These are phyloP conservation scores for Prunus yedoensis DNA, from an alignment of 331 rosid species.

Conservation along the genomic window DNA sequence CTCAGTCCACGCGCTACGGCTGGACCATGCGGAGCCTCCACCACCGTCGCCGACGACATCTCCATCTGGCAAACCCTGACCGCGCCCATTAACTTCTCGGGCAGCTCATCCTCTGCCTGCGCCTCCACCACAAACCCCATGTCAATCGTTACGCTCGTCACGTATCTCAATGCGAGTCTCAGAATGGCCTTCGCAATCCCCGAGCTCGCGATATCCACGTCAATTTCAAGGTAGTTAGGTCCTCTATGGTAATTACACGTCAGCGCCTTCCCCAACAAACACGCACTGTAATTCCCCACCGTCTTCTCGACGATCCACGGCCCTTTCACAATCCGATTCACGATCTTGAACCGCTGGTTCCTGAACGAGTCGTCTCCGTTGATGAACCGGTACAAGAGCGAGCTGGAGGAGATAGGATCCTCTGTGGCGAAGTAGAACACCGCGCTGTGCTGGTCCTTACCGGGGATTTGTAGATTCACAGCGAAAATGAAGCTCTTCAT, in stretches of 20 bases:
- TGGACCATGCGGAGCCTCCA: constrained; percentile 41
- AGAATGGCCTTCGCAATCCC: constrained; percentile 80
- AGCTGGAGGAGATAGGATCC: constrained; percentile 62
- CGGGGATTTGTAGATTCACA: constrained; percentile 80
- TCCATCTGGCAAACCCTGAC: constrained; percentile 87
- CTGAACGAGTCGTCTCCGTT: constrained; percentile 72
- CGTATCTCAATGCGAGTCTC: constrained; percentile 77
- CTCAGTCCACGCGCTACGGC: constrained; percentile 43
- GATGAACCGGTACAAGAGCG: constrained; percentile 67
- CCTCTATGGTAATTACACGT: constrained; percentile 85
- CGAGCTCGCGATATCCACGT: constrained; percentile 87
- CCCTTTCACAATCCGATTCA: constrained; percentile 91
- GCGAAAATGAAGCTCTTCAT: constrained; percentile 74
- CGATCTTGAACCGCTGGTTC: constrained; percentile 84
- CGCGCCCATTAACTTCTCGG: constrained; percentile 72
- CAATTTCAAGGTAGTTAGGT: constrained; percentile 70
- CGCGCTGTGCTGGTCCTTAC: constrained; percentile 82
- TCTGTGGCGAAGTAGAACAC: constrained; percentile 80
- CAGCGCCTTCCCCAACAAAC: constrained; percentile 76
- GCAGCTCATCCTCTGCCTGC: constrained; percentile 79
- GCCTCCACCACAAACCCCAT: constrained; percentile 93
- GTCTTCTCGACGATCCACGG: constrained; percentile 91
- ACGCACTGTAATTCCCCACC: constrained; percentile 82
- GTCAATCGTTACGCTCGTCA: constrained; percentile 78
- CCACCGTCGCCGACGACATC: constrained; percentile 59